Conservation (phyloP, 805 yeast genomes). For the Lachancea sp. region DNA sequence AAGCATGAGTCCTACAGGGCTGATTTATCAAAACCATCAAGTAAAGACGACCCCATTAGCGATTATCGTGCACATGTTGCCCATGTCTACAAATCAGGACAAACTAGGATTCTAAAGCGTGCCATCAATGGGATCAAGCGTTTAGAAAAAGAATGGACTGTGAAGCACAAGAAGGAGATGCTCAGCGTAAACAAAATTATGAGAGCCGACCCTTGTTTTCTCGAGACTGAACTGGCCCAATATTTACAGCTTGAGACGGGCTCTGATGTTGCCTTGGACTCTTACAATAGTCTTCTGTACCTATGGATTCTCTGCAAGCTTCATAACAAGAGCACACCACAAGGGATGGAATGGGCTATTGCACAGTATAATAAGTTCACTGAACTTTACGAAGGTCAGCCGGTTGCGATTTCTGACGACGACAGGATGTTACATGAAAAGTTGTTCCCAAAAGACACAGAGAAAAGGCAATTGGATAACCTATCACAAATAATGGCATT, state of each 20-base stretch:
- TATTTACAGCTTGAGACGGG: conserved; percentile 36
- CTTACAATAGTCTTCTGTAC: conserved; percentile 1
- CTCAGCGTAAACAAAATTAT: conserved; percentile 46
- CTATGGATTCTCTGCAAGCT: conserved; percentile 7
- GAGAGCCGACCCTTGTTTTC: conserved; percentile 45
- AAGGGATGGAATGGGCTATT: conserved; percentile 4
- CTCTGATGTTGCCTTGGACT: conserved; percentile 35
- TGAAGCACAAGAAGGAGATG: conserved; percentile 37
- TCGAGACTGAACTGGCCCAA: conserved; percentile 35
- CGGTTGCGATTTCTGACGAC: not conserved
- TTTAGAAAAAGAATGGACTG: conserved; percentile 44
- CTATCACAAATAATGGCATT: conserved; percentile 15
- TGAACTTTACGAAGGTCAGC: not conserved
- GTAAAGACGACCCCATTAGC: conserved; percentile 6
- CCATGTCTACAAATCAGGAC: conserved; percentile 44
- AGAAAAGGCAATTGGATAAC: conserved; percentile 10
- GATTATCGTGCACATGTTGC: conserved; percentile 30
- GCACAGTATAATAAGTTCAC: not conserved
- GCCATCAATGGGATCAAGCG: conserved; percentile 41
- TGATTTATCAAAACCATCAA: conserved; percentile 11
- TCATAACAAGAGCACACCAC: not conserved
- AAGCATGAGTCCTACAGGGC: conserved; percentile 34
- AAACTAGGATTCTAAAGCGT: conserved; percentile 40
- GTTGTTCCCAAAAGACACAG: conserved; percentile 7
- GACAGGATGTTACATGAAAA: not conserved